phyloP scores from a whole-genome alignment of 1,139 yeast genomes.

The Magnusiomyces suaveolens region DNA sequence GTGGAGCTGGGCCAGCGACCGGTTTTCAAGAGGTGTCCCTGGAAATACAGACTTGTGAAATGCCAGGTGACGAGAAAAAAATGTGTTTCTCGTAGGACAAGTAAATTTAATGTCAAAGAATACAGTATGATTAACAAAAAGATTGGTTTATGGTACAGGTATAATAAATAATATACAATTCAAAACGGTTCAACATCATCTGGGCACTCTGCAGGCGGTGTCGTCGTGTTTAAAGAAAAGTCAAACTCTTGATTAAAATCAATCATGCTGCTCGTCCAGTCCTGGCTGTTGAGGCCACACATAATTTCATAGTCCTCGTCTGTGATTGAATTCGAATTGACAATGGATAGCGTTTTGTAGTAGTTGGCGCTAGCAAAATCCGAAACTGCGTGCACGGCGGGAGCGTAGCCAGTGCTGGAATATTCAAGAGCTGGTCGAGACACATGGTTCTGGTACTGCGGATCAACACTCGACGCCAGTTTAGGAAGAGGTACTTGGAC shows the following conservation, averaged over 20 bases:
- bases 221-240: slow-evolving; percentile 7
- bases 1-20: neutral
- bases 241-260: slow-evolving; percentile 14
- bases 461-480: too few relatives aligned
- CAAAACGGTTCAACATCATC: slow-evolving; percentile 10
- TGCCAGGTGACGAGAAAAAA: too few relatives aligned
- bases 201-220: slow-evolving; percentile 14
- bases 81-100: neutral
- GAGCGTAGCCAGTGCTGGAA: too few relatives aligned
- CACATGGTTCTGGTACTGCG: too few relatives aligned
- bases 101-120: too few relatives aligned
- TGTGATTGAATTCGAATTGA: slow-evolving; percentile 6
- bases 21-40: neutral
- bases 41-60: neutral
- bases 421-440: too few relatives aligned
- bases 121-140: too few relatives aligned
- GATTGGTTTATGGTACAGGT: neutral
- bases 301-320: slow-evolving; percentile 14
- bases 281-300: slow-evolving; percentile 14
- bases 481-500: too few relatives aligned
- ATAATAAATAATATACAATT: neutral
- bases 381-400: too few relatives aligned
- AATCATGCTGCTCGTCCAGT: slow-evolving; percentile 11
- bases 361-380: neutral
- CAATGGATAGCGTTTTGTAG: neutral